Base-by-base conservation (phyloP, 2,329 filamentous ascomycete genomes). In the Aciculosporium take region DNA sequence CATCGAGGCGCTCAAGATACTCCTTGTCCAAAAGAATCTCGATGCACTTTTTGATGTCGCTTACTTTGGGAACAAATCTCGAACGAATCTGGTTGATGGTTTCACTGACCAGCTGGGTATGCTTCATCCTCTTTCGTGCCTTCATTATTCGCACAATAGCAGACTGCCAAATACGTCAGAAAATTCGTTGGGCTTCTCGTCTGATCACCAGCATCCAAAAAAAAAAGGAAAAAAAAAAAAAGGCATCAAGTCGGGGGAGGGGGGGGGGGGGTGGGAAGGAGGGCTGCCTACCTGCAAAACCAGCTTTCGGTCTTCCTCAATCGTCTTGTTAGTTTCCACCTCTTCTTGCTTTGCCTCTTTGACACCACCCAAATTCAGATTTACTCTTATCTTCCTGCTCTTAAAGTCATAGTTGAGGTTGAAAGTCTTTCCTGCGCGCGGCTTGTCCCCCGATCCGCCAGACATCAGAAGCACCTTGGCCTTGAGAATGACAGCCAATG, bases 81-180 rank as follows among this genome's bases (percentile, higher is more conserved):
- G 79, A 80, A 59, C 84, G 85, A 61, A 98, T 95, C 63, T 96
- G 91, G 56, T 81, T 82, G 60, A 98, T 96, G 20, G 88, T 93
- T 65, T 98, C 91, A 56, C 85, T 81, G 41, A 98, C 87, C 10
- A 98, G 79, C 57, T 91, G 83, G 46, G 81, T 79, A 65, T 98
- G 89, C 76, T 95, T 96, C 85, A 96, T 93, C 67, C 82, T 85
- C 78, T 98, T 96, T 46, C 91, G 82, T 3, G 89, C 93, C 70
- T 98, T 98, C 84, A 98, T 88, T 55, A 98, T 94, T 15, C 91
- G 85, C 43, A 98, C 91, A 61, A 98, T 96, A 20, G 89, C 88
- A 47, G 91, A 96, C 89, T 98, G 24, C 27, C 32, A 36, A 9
- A 24, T 7, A 27, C 17, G 48, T 63, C 53, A 61, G 56, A 27